Percentiles rank a stretch among this genome's conserved stretches.
phyloP scores from a whole-genome alignment of 352 stramenopile genomes.

The Globisporangium irregulare region DNA sequence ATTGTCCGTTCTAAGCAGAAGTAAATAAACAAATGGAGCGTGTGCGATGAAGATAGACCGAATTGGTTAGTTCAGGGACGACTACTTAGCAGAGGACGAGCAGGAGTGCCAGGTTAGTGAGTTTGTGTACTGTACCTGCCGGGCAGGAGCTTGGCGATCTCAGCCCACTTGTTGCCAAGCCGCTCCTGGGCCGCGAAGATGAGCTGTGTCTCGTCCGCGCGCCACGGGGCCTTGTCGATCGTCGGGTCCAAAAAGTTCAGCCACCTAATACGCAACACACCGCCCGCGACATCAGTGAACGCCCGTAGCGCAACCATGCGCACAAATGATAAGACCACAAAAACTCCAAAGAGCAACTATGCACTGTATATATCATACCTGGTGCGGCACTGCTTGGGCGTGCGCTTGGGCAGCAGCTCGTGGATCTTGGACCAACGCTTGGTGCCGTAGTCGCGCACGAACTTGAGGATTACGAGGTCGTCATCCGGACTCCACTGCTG shows the following conservation, averaged over 20 bases:
- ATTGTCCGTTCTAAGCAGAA: slow-evolving; percentile 52
- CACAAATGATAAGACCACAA: too few species aligned
- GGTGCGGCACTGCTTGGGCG: slow-evolving; percentile 96
- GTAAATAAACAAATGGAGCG: background rate
- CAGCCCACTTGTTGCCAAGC: slow-evolving; percentile 95
- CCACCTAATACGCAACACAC: slow-evolving; percentile 44
- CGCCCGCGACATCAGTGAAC: background rate
- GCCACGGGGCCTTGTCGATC: slow-evolving; percentile 94
- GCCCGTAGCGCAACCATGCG: background rate
- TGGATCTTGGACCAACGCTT: slow-evolving; percentile 94
- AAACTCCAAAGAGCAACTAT: background rate
- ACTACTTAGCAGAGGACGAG: background rate
- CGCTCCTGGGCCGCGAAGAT: slow-evolving; percentile 66
- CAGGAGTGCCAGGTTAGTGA: background rate
- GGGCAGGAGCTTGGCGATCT: slow-evolving; percentile 97
- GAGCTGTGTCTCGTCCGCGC: slow-evolving; percentile 85
- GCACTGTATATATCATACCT: slow-evolving; percentile 31
- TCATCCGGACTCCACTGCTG: slow-evolving; percentile 64
- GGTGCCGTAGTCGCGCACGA: slow-evolving; percentile 69
- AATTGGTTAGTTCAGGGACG: background rate
- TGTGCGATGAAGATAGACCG: background rate
- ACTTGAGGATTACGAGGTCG: slow-evolving; percentile 61
- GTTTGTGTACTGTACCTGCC: slow-evolving; percentile 43
- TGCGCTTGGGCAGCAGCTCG: slow-evolving; percentile 87
- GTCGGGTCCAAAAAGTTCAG: slow-evolving; percentile 93